Evolutionary conservation across 352 stramenopile genomes (phyloP), one percentile per base, ranked within the genome.

Genomic region (Phytophthora palmivora): DNA sequence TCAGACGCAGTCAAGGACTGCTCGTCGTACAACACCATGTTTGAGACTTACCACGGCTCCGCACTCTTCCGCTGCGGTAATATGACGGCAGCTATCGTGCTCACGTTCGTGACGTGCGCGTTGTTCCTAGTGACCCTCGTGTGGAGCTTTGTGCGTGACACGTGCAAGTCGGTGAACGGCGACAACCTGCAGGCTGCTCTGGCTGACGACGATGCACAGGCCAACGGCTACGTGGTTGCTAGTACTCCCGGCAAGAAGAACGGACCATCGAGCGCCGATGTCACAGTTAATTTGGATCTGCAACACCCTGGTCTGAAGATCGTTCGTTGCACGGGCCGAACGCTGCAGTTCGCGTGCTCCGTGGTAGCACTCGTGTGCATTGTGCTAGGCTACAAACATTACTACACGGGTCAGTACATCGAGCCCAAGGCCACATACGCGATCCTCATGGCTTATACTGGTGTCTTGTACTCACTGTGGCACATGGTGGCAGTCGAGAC

Each of bases 351-450:
- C 36, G 66, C 53, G 15, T 70, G 48, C 62, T 72, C 73, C 0
- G 30, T 71, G 0, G 62, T 78, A 15, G 70, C 67, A 5, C 26
- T 82, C 10, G 43, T 79, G 14, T 68, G 45, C 53, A 75, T 65
- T 8, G 66, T 70, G 24, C 15, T 65, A 15, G 70, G 66, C 47
- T 82, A 79, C 70, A 70, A 69, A 26, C 73, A 75, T 51, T 82
- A 82, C 63, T 82, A 67, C 67, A 78, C 70, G 4, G 73, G 73
- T 11, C 73, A 79, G 52, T 82, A 79, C 67, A 43, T 79, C 9
- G 65, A 58, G 49, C 74, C 74, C 42, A 74, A 68, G 70, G 57
- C 70, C 45, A 78, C 59, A 19, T 83, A 70, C 63, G 61, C 59
- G 12, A 79, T 83, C 43, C 64, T 83, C 44, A 69, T 78, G 53